Evolutionary conservation across 305 asterid genomes (phyloP), one percentile per base, ranked within the genome.

Genomic region (Fraxinus velutina): DNA sequence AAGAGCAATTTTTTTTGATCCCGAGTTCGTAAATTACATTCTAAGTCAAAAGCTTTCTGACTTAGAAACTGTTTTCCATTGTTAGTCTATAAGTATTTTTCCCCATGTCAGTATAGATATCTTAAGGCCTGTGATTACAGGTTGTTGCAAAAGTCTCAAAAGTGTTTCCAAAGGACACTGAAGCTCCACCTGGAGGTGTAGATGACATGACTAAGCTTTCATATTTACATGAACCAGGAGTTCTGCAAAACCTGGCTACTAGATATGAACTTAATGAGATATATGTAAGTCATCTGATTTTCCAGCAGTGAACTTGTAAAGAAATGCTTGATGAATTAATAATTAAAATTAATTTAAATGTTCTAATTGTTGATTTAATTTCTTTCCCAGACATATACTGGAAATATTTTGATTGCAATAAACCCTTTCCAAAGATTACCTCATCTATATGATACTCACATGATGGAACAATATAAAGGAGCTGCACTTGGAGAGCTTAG

Each of bases 341-440:
- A 1, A 57, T 57, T 6, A 32, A 76, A 64, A 36, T 76, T 39
- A 76, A 60, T 37, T 66, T 21, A 44, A 19, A 19, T 70, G 78
- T 70, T 30, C 75, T 15, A 70, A 70, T 70, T 30, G 22, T 24
- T 70, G 22, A 70, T 30, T 30, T 70, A 5, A 70, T 13, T 30
- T 70, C 42, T 30, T 70, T 70, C n/a, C 80, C 93, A 92, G 95
- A 93, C 97, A 60, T 93, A 93, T 83, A 89, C 95, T 66, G 94
- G 97, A 82, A 90, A 94, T 86, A 92, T 92, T 75, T 94, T 93
- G 82, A 93, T 93, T 73, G 97, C 97, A 71, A 84, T 92, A 78
- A 93, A 93, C 86, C 97, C 97, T 19, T 93, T 93, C 86, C 96
- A 92, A 92, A 90, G 91, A 82, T 89, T 88, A 60, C 93, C 95